Base-by-base conservation (phyloP, 1,284 basidiomycete genomes). In the Ganoderma sinense region DNA sequence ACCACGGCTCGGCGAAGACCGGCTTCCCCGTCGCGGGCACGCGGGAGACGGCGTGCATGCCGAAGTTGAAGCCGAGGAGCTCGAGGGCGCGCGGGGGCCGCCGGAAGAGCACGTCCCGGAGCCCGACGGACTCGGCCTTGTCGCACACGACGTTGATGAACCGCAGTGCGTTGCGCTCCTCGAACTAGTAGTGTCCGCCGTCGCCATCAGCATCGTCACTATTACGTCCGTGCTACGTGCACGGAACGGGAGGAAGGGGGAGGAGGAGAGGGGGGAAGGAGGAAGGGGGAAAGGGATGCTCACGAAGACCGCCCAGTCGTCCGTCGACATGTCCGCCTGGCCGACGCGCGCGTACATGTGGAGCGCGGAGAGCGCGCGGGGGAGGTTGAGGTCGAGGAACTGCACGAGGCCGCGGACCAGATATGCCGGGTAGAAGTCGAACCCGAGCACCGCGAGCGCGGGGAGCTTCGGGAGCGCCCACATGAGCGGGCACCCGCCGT, bases 111-210 rank as follows among this genome's bases (percentile, higher is more conserved):
- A 8, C 59, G 59, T 41, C 59, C n/a, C 59, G 36, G 16, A 61
- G 59, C n/a, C 36, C 36, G 39, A 41, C 23, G 36, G 36, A 39
- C 5, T 26, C 59, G 59, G 36, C 59, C 59, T 18, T 26, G 14
- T 61, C 59, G 59, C 59, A 61, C 39, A 61, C 59, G 59, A 61
- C 39, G 59, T 43, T 61, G 36, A 61, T 11, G 59, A 61, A 61
- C 5, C 59, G 39, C 20, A 61, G 59, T 23, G n/a, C 59, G 23
- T 13, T 13, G 26, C 59, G 59, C 20, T 39, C 14, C n/a, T 36
- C 59, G 36, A 61, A 61, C 59, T 61, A 26, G 2, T n/a, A n/a
- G n/a, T n/a, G n/a, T n/a, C 0, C 59, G 14, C 10, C 39, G 6
- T 0, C 31, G 20, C 6, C 13, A 6, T 14, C 31, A 36, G n/a